A percentile compares a stretch with the other conserved stretches of the same genome.
Conservation (phyloP, 345 rosid species). For the Eucalyptus grandis region DNA sequence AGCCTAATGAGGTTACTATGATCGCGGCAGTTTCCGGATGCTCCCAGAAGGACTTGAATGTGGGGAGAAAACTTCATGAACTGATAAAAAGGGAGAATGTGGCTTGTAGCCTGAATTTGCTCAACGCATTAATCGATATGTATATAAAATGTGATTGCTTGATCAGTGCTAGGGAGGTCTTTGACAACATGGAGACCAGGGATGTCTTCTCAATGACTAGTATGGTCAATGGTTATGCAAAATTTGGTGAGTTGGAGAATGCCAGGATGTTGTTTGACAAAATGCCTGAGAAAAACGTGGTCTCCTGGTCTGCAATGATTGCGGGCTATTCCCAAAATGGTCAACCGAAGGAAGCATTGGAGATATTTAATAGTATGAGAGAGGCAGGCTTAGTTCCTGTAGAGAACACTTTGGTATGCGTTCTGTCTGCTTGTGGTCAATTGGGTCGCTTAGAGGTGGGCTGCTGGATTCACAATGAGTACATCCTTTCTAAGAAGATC, state of each 20-base stretch:
- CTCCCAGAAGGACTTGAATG: constrained; percentile 10
- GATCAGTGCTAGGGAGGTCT: constrained; percentile 8
- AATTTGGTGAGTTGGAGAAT: constrained; percentile 8
- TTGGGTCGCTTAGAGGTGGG: constrained; percentile 19
- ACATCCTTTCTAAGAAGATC: neutral
- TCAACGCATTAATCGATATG: constrained; percentile 21
- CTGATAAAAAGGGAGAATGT: constrained; percentile 1
- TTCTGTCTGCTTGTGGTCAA: constrained; percentile 31
- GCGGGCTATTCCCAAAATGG: constrained; percentile 27
- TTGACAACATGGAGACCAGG: constrained; percentile 8
- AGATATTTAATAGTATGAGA: constrained; percentile 11
- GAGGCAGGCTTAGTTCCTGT: constrained; percentile 2
- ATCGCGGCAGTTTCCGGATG: constrained; percentile 19
- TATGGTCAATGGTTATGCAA: constrained; percentile 31
- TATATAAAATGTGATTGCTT: constrained; percentile 27
- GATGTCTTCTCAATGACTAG: constrained; percentile 43
- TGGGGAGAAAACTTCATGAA: constrained; percentile 11
- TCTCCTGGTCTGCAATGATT: constrained; percentile 37
- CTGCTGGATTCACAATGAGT: constrained; percentile 1
- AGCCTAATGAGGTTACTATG: constrained; percentile 30
- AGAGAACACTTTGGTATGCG: constrained; percentile 24
- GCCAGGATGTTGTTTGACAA: constrained; percentile 19
- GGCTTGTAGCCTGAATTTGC: constrained; percentile 1
- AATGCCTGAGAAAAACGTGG: constrained; percentile 28
- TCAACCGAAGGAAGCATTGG: constrained; percentile 23